Evolutionary conservation across 352 stramenopile genomes (phyloP), one percentile per base, ranked within the genome.

Genomic region (Stephanocyclus meneghinianus): DNA sequence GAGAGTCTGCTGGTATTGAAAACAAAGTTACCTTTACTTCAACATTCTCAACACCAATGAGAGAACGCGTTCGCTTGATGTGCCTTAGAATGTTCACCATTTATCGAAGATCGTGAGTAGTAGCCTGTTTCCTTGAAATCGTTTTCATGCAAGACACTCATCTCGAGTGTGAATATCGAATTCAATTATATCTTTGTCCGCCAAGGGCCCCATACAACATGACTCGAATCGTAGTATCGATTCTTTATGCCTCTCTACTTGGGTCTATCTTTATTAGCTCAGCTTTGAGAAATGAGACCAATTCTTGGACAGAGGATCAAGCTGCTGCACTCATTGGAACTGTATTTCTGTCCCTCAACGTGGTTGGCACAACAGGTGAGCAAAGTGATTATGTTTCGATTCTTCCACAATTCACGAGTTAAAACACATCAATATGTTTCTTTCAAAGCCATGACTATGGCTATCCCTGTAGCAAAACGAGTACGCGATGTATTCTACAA

Each of bases 401-500:
- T 45, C 11, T 44, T 55, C 53, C 13, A 13, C 2, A 16, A 40
- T 62, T 42, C 7, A 32, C 59, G 50, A 32, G 2, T 16, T 18
- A 16, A 21, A 16, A 16, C 10, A 21, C 45, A 21, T 57, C 48
- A 11, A 51, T 56, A 2, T 10, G 6, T 30, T 71, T 59, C 8
- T 71, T 71, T 29, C 18, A 30, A 18, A 65, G 30, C 48, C 29
- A 79, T 73, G 48, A 78, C 66, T 35, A 79, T 81, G 59, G 63
- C 44, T 10, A 75, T 85, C 56, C 93, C 94, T 10, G 86, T 96
- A 11, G 79, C 95, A 44, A 83, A 90, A 37, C 76, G 89, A 45
- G 93, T 97, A n/a, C 93, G 95, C 61, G 87, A 92, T 40, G 86
- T 94, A 7, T 97, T 96, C 81, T 98, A 98, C 83, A 91, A 94